These are phyloP conservation scores for Globisporangium alternatum DNA, from an alignment of 352 stramenopile species.

Conservation along the genomic window DNA sequence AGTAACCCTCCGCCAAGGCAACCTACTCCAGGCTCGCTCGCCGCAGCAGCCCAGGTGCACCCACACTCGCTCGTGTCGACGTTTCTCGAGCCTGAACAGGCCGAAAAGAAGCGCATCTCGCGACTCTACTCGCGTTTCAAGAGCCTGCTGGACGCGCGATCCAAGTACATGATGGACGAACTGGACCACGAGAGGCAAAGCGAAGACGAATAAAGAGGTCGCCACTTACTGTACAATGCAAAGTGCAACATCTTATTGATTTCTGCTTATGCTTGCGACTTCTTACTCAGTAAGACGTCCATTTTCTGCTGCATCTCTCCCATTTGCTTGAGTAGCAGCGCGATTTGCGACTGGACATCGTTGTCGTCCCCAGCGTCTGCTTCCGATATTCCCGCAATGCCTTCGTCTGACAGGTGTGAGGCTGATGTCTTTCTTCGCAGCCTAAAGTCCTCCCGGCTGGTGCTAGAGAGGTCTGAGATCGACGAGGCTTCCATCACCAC, in stretches of 20 bases:
- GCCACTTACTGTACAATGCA: background rate
- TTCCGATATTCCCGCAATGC: background rate
- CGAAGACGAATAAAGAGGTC: background rate
- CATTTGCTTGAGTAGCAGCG: constrained; percentile 2
- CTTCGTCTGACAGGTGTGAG: background rate
- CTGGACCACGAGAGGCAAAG: background rate
- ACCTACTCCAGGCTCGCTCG: background rate
- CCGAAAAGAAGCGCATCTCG: constrained; percentile 56
- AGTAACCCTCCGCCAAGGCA: background rate
- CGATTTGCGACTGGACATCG: too few relatives aligned
- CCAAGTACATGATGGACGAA: constrained; percentile 18
- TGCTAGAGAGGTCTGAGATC: background rate
- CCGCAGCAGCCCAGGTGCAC: constrained; percentile 1
- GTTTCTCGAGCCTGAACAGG: constrained; percentile 44
- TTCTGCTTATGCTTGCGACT: background rate
- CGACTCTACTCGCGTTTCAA: constrained; percentile 65
- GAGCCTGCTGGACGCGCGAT: constrained; percentile 44
- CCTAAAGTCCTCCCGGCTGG: background rate
- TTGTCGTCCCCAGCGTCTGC: background rate
- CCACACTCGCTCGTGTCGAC: constrained; percentile 16
- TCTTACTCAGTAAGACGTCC: constrained; percentile 20
- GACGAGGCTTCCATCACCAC: background rate
- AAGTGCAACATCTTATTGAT: background rate
- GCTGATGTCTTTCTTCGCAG: background rate
- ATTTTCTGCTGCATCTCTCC: constrained; percentile 21